Percentiles rank a stretch among this genome's conserved stretches.
Conservation (phyloP, 2,329 filamentous ascomycete genomes). For the Verticillium nonalfalfae region DNA sequence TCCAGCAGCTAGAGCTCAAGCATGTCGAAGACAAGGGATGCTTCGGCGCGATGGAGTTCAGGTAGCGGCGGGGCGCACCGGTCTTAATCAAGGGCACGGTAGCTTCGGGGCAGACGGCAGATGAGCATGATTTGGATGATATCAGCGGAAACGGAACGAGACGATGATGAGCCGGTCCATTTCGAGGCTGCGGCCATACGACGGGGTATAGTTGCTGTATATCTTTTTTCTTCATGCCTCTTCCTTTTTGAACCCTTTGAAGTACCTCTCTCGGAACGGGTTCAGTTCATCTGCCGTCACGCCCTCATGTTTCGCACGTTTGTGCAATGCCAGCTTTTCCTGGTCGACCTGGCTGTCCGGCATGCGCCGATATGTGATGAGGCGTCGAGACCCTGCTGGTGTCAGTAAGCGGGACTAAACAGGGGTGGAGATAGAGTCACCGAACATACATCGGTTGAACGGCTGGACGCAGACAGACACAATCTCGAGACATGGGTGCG, state of each 20-base stretch:
- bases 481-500: constrained; percentile 68
- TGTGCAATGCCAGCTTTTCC: constrained; percentile 28
- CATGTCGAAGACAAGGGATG: constrained; percentile 82
- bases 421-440: not conserved
- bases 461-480: constrained; percentile 74
- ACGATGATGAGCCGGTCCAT: not conserved
- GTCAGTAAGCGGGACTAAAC: constrained; percentile 7
- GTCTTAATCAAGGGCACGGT: not conserved
- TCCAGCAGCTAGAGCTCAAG: constrained; percentile 87
- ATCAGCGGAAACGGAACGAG: not conserved
- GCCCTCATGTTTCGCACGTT: constrained; percentile 25
- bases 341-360: constrained; percentile 50
- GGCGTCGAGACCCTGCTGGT: constrained; percentile 68
- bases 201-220: not conserved
- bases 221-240: constrained; percentile 16
- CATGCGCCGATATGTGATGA: constrained; percentile 78
- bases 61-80: constrained; percentile 18
- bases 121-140: not conserved
- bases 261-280: constrained; percentile 54
- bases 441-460: constrained; percentile 74
- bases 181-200: not conserved
- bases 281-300: constrained; percentile 53
- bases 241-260: constrained; percentile 42
- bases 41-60: constrained; percentile 80
- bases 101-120: not conserved